Evolutionary conservation across 208 protist genomes (phyloP).

Genomic region (Wallacemonas sp.): DNA sequence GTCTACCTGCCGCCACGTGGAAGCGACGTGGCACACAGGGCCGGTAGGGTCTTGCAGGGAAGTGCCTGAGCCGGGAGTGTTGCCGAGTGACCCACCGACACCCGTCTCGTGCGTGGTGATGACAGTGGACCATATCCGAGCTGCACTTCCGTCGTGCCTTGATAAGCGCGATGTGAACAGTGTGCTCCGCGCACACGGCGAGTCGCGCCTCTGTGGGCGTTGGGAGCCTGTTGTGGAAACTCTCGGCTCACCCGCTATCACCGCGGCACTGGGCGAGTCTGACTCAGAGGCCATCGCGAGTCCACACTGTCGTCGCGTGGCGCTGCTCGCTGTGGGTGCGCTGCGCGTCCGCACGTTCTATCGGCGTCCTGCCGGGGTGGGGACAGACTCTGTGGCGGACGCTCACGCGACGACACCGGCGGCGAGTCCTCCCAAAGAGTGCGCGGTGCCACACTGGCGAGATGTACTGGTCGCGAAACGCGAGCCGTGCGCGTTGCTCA

Average conservation of each 20-base stretch:
- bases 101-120: too few species aligned
- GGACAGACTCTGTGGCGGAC: too few species aligned
- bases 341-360: too few species aligned
- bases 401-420: background rate
- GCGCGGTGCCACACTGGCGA: too few species aligned
- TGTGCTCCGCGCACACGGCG: background rate
- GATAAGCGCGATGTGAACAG: background rate
- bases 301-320: background rate
- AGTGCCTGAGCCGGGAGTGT: too few species aligned
- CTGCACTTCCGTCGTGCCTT: background rate
- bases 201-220: background rate
- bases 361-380: too few species aligned
- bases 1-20: too few species aligned
- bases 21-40: too few species aligned
- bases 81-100: too few species aligned
- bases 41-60: too few species aligned
- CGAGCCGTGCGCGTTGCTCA: slow-evolving; percentile 1
- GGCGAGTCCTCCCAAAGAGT: too few species aligned
- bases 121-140: background rate
- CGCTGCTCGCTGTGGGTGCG: background rate
- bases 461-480: background rate
- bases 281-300: background rate
- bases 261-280: background rate
- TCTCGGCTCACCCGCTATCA: background rate
- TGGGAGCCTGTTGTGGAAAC: background rate